Conservation (phyloP, 345 rosid species). For the Corchorus olitorius region DNA sequence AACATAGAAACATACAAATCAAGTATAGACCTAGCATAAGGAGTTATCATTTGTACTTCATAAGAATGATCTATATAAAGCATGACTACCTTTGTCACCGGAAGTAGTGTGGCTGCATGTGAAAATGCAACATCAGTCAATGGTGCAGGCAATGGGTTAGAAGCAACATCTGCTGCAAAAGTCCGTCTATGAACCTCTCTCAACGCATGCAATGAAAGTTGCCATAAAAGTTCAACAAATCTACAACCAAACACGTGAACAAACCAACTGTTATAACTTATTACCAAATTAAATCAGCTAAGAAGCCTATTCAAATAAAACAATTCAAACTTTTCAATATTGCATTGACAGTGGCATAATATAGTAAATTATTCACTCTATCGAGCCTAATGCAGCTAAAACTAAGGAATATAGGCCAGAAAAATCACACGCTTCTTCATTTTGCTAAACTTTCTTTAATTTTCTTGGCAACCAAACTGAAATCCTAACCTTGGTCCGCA, state of each 20-base stretch:
- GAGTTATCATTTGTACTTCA: background rate
- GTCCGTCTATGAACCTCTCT: slow-evolving; percentile 95
- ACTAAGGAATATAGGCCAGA: background rate
- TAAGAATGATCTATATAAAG: background rate
- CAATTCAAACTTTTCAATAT: background rate
- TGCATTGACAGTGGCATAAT: background rate
- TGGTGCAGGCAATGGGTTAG: slow-evolving; percentile 89
- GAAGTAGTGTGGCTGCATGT: slow-evolving; percentile 97
- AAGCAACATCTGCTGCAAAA: slow-evolving; percentile 82
- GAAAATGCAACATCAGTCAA: slow-evolving; percentile 97
- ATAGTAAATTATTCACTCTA: background rate
- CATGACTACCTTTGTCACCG: slow-evolving; percentile 81
- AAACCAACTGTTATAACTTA: background rate
- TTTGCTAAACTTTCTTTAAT: background rate
- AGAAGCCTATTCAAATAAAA: background rate
- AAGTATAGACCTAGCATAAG: background rate
- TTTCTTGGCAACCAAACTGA: slow-evolving; percentile 16
- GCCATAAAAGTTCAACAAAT: slow-evolving; percentile 98
- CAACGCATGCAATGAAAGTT: slow-evolving; percentile 95
- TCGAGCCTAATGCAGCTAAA: background rate
- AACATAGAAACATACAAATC: background rate
- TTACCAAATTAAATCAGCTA: background rate
- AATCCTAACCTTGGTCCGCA: slow-evolving; percentile 81
- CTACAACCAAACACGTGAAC: slow-evolving; percentile 46
- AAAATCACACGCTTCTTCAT: background rate